Base-by-base conservation (phyloP, 2,329 filamentous ascomycete species). In the Coleophoma eucalyptorum region DNA sequence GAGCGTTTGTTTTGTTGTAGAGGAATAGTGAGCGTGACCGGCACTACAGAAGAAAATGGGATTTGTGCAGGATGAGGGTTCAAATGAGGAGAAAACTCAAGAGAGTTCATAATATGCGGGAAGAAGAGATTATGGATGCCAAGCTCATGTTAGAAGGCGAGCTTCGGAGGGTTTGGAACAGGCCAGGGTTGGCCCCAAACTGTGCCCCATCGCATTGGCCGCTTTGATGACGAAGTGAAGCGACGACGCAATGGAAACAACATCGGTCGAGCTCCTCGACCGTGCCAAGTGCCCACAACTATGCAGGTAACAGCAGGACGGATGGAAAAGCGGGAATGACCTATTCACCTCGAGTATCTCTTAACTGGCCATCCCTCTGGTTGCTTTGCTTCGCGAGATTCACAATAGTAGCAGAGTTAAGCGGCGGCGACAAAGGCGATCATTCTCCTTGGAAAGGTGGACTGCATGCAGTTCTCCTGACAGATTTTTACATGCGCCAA, bases 41-140 rank as follows among this genome's bases (percentile, higher is more conserved):
- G 61, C 62, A 62, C 56, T 62, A 52, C 51, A 61, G 56, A 60
- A 58, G 43, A 43, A 47, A 42, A 53, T 42, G 55, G 37, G 58
- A 44, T 51, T 50, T 46, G 35, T 19, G 50, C 54, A 40, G 54
- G 43, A 31, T 50, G 38, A 46, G 46, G 40, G 52, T 44, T 44
- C 26, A 26, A 26, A 26, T 26, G 26, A 26, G 10, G 26, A 5
- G 26, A 26, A 26, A 26, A 26, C 26, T 26, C 26, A 3, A 56
- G 50, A 50, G 50, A 53, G 48, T 50, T 53, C 51, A 8, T 26
- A 44, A 16, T 48, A 47, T 52, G 18, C 19, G 16, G 21, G 19
- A 12, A 31, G 42, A 26, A 44, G 41, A 43, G 42, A 31, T 44
- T 44, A 26, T 31, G 13, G 13, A n/a, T 26, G 42, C 42, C 42